phyloP scores from a whole-genome alignment of 352 stramenopile genomes.

The Phytophthora pini region DNA sequence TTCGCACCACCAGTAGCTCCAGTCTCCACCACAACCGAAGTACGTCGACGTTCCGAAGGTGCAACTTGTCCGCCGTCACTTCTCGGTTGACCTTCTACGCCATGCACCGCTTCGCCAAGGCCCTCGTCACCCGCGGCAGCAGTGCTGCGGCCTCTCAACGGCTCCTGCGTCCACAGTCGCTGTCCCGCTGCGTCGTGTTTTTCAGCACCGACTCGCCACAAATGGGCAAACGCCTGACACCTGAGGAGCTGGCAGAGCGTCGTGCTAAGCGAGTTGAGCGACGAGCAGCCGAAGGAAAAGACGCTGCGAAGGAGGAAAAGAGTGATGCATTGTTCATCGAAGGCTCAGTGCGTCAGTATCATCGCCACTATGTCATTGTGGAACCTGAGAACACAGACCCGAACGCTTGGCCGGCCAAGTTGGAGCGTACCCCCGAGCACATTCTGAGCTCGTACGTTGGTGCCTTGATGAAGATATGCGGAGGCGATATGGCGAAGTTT shows the following conservation, averaged over 20 bases:
- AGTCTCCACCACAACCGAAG: not conserved
- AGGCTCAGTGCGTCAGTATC: conserved; percentile 60
- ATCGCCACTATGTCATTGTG: conserved; percentile 68
- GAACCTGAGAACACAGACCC: conserved; percentile 46
- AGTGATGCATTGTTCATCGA: conserved; percentile 56
- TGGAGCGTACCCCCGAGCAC: conserved; percentile 70
- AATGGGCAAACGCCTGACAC: conserved; percentile 37
- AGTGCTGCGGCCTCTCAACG: not conserved
- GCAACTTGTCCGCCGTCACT: conserved; percentile 5
- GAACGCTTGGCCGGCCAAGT: conserved; percentile 68
- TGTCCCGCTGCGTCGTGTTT: conserved; percentile 14
- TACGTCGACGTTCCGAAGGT: conserved; percentile 8
- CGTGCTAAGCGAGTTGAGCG: conserved; percentile 36
- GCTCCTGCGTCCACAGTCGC: conserved; percentile 3
- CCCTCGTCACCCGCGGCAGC: conserved; percentile 6
- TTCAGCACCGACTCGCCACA: conserved; percentile 19
- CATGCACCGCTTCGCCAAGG: conserved; percentile 28
- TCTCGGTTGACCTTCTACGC: conserved; percentile 8
- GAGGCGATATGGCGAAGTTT: conserved; percentile 37
- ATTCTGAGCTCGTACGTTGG: conserved; percentile 51
- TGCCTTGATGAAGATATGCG: conserved; percentile 37
- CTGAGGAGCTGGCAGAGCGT: conserved; percentile 38
- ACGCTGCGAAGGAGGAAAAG: conserved; percentile 10
- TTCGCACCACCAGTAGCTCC: conserved; percentile 19
- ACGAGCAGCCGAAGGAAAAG: conserved; percentile 12